Evolutionary conservation across 441 rosid species (phyloP).

Genomic region (Bruguiera hainesii): DNA sequence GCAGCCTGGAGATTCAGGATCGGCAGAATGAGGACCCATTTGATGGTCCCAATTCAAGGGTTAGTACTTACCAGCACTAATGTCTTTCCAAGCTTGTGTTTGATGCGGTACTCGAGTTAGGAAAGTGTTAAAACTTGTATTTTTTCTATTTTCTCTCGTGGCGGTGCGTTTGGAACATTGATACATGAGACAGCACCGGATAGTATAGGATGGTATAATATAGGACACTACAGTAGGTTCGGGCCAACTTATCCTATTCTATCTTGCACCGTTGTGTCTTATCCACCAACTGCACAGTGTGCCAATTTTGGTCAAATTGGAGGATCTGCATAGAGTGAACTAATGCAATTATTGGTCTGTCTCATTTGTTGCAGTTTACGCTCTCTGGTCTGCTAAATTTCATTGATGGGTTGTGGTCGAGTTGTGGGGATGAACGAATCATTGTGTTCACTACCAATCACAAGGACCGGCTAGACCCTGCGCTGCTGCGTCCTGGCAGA

Average conservation of each 20-base stretch:
- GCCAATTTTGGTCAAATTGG: no score
- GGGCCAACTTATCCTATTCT: no score
- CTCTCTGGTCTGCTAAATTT: conserved; percentile 54
- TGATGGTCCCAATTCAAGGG: neutral
- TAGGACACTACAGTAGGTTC: no score
- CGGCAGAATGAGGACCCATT: neutral
- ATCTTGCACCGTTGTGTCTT: no score
- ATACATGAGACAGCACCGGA: no score
- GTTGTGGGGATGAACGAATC: conserved; percentile 64
- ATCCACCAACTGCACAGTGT: no score
- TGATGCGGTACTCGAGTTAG: neutral
- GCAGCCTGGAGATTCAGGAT: conserved; percentile 15
- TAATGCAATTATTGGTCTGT: neutral
- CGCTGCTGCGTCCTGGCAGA: conserved; percentile 62
- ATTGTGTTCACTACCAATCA: conserved; percentile 65
- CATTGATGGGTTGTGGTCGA: conserved; percentile 72
- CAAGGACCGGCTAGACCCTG: conserved; percentile 59
- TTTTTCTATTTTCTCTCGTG: no score
- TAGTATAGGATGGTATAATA: no score
- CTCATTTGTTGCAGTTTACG: conserved; percentile 27
- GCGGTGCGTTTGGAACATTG: no score
- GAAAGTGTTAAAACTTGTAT: neutral
- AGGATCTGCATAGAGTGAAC: neutral
- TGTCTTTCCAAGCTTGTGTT: neutral
- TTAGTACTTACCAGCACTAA: no score